Percentiles rank a stretch among this genome's conserved stretches.
Conservation (phyloP, 176 grass and related monocot genomes). For the Otatea glauca region DNA sequence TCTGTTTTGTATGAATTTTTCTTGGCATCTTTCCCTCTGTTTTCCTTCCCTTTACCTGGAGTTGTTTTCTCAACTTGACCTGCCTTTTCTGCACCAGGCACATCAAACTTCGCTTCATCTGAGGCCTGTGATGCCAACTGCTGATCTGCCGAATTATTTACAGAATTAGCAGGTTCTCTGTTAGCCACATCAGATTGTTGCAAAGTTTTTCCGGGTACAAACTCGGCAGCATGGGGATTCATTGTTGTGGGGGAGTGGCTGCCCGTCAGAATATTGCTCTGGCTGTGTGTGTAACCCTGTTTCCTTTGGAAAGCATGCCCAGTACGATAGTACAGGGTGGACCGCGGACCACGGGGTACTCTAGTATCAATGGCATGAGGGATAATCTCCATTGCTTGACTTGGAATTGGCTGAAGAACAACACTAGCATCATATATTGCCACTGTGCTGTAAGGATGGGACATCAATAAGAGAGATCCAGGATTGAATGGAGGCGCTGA, state of each 20-base stretch:
- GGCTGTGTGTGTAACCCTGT: conserved; percentile 66
- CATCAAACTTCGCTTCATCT: conserved; percentile 34
- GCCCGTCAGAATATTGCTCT: conserved; percentile 58
- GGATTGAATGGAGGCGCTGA: conserved; percentile 98
- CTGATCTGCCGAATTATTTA: conserved; percentile 28
- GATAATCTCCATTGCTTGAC: conserved; percentile 61
- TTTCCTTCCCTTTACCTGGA: conserved; percentile 57
- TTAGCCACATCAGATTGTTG: conserved; percentile 62
- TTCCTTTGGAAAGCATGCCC: conserved; percentile 81
- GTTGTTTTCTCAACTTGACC: conserved; percentile 50
- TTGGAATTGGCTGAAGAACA: conserved; percentile 63
- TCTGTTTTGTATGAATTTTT: conserved; percentile 70
- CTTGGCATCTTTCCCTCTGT: conserved; percentile 52
- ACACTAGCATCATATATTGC: conserved; percentile 71
- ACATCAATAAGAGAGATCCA: conserved; percentile 69
- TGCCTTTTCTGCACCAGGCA: conserved; percentile 39
- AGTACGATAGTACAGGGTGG: conserved; percentile 68
- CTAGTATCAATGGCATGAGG: conserved; percentile 75
- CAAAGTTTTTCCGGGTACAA: conserved; percentile 69
- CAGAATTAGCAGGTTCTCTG: conserved; percentile 44
- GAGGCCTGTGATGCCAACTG: conserved; percentile 8
- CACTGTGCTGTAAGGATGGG: conserved; percentile 66
- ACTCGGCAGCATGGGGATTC: conserved; percentile 98
- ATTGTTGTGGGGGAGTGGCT: conserved; percentile 53
- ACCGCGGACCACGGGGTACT: conserved; percentile 80